Evolutionary conservation across 352 stramenopile species (phyloP).

Genomic region (Pythium myriotylum): DNA sequence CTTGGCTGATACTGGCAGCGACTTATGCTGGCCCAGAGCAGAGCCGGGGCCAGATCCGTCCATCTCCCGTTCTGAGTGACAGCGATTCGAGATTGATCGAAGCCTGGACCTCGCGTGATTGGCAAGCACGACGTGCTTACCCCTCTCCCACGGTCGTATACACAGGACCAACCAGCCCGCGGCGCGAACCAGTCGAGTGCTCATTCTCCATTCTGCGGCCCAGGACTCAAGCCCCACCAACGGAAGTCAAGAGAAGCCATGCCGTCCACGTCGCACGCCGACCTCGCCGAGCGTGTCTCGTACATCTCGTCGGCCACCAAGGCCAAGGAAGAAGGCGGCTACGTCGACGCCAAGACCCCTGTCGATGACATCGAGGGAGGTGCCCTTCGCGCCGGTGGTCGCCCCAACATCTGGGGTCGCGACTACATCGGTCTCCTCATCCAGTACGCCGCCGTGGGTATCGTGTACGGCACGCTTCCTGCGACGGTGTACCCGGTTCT

Average conservation of each 20-base stretch:
- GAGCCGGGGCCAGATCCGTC: too few species aligned
- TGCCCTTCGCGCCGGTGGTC: slow-evolving; percentile 1
- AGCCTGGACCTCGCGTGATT: too few species aligned
- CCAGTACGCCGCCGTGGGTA: too few species aligned
- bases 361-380: slow-evolving; percentile 1
- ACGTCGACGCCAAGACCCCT: slow-evolving; percentile 4
- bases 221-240: background rate
- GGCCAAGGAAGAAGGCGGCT: slow-evolving; percentile 6
- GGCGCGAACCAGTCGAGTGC: background rate
- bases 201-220: slow-evolving; percentile 9
- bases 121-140: background rate
- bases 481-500: too few species aligned
- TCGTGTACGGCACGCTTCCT: too few species aligned
- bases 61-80: too few species aligned
- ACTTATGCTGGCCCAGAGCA: too few species aligned
- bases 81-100: too few species aligned
- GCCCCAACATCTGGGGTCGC: slow-evolving; percentile 5
- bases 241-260: slow-evolving; percentile 2
- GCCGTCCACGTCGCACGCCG: background rate
- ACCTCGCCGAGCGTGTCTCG: slow-evolving; percentile 2
- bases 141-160: background rate
- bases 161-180: background rate
- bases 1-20: too few species aligned
- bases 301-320: slow-evolving; percentile 10
- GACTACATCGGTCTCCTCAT: too few species aligned